Evolutionary conservation across 768 basidiomycete species (phyloP).

Genomic region (Pilatotrama ljubarskyi): DNA sequence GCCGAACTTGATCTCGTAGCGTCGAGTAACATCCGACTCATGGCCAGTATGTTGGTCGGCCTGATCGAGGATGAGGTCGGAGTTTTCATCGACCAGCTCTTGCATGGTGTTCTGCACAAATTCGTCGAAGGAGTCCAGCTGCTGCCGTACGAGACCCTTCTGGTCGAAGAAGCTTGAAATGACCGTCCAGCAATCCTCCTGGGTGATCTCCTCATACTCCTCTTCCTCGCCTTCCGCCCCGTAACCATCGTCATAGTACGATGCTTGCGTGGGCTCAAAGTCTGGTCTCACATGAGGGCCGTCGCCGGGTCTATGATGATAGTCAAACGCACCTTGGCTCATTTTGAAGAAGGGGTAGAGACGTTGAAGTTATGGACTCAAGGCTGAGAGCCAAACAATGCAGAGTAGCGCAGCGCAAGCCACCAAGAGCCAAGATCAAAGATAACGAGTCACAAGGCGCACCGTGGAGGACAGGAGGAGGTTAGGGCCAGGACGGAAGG

Average conservation of each 20-base stretch:
- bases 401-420: not conserved
- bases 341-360: constrained; percentile 2
- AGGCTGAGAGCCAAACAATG: not conserved
- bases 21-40: constrained; percentile 74
- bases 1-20: constrained; percentile 96
- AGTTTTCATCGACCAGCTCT: constrained; percentile 95
- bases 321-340: constrained; percentile 12
- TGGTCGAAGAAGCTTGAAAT: constrained; percentile 96
- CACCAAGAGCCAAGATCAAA: not conserved
- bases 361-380: not conserved
- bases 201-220: constrained; percentile 78
- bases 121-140: constrained; percentile 97
- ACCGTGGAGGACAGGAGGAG: not conserved
- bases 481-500: not conserved
- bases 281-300: not conserved
- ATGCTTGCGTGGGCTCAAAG: constrained; percentile 26
- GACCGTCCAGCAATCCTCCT: constrained; percentile 94
- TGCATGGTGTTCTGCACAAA: constrained; percentile 99
- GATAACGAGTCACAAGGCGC: not conserved
- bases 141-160: constrained; percentile 96
- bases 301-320: too few species aligned
- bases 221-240: constrained; percentile 53
- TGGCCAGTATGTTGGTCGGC: constrained; percentile 94
- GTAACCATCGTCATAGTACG: constrained; percentile 58
- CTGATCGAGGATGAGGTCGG: constrained; percentile 95